phyloP scores from a whole-genome alignment of 2,329 filamentous ascomycete species.

The Podosphaera xanthii region DNA sequence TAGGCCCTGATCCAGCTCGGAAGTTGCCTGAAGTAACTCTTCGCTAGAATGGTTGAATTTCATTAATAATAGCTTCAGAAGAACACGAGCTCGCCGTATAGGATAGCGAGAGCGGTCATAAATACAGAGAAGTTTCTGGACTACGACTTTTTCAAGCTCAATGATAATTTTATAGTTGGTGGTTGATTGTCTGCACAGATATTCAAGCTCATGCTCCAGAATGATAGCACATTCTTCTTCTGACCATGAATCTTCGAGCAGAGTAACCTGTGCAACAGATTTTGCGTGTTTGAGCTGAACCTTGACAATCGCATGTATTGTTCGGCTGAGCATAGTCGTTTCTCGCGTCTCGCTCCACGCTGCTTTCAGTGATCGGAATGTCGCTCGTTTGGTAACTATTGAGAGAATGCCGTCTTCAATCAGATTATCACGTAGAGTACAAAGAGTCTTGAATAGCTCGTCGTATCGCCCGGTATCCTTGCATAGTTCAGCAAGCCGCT shows the following conservation, averaged over 20 bases:
- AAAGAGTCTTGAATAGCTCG: conserved; percentile 34
- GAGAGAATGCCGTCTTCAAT: conserved; percentile 33
- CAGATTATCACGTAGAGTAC: conserved; percentile 36
- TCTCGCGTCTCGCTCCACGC: conserved; percentile 31
- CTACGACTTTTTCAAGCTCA: conserved; percentile 8
- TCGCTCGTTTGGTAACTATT: conserved; percentile 27
- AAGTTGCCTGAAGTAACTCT: conserved; percentile 1
- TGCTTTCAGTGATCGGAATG: conserved; percentile 24
- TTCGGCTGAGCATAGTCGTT: conserved; percentile 30
- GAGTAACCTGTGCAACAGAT: conserved; percentile 24
- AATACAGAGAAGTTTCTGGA: conserved; percentile 9
- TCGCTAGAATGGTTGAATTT: conserved; percentile 6
- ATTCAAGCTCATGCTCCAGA: conserved; percentile 35
- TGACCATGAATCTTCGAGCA: conserved; percentile 17
- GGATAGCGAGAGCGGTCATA: conserved; percentile 13
- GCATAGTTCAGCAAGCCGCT: conserved; percentile 39
- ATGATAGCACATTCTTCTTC: conserved; percentile 30
- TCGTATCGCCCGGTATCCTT: conserved; percentile 27
- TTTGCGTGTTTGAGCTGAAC: conserved; percentile 34
- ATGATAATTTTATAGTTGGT: not conserved
- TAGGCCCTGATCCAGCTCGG: conserved; percentile 4
- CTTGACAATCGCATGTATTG: conserved; percentile 35
- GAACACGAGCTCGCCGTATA: conserved; percentile 13
- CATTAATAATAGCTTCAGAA: conserved; percentile 9
- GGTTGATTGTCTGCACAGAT: conserved; percentile 13